Conservation (phyloP, 306 rosid genomes). For the Cucurbita moschata region DNA sequence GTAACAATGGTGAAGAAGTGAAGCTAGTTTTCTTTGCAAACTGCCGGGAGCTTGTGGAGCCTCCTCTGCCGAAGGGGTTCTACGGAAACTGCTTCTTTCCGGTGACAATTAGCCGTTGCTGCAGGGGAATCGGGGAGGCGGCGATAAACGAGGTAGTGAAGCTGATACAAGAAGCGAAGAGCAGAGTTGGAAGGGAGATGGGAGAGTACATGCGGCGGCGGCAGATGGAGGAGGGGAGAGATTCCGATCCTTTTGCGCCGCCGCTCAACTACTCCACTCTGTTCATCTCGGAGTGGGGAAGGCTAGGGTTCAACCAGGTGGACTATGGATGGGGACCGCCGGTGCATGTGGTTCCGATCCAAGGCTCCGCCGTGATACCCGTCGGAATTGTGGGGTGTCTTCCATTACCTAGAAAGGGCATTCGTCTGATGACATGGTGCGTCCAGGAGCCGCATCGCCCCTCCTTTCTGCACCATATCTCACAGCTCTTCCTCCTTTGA, state of each 20-base stretch:
- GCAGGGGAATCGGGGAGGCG: constrained; percentile 13
- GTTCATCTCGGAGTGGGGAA: constrained; percentile 67
- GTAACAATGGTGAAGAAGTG: not conserved
- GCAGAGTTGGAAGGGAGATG: constrained; percentile 29
- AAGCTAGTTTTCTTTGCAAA: constrained; percentile 59
- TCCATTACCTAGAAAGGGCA: constrained; percentile 34
- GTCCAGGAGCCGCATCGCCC: constrained; percentile 30
- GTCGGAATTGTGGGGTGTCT: constrained; percentile 41
- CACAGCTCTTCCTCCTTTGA: not conserved
- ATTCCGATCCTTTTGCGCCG: constrained; percentile 46
- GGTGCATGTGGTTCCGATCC: constrained; percentile 41
- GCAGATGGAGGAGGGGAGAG: not conserved
- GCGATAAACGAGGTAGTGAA: constrained; percentile 25
- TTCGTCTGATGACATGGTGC: constrained; percentile 66
- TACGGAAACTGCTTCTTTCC: constrained; percentile 86
- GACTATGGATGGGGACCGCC: constrained; percentile 67
- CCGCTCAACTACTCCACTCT: constrained; percentile 33
- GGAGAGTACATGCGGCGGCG: constrained; percentile 20
- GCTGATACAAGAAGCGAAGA: constrained; percentile 48
- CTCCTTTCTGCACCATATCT: constrained; percentile 26
- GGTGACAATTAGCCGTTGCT: constrained; percentile 19
- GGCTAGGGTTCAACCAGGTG: constrained; percentile 55
- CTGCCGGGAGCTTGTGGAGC: constrained; percentile 48
- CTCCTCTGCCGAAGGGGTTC: constrained; percentile 62
- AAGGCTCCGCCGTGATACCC: constrained; percentile 39